Conservation (phyloP, 2,329 filamentous ascomycete species). For the Penicillium sp. region DNA sequence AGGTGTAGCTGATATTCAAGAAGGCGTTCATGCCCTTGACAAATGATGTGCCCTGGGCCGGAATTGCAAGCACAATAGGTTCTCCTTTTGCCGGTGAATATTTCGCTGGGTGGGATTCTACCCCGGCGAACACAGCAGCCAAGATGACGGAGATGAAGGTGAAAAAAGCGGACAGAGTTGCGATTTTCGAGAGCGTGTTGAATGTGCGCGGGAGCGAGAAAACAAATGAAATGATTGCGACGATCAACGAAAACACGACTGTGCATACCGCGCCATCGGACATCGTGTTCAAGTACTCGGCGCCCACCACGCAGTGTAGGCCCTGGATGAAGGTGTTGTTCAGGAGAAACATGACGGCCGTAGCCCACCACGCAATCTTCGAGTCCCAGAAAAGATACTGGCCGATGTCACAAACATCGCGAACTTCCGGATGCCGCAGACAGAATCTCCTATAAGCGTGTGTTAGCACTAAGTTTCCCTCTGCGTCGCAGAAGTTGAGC, state of each 20-base stretch:
- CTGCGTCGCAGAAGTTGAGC: constrained; percentile 2
- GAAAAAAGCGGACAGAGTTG: constrained; percentile 75
- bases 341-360: constrained; percentile 81
- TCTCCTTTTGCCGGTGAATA: constrained; percentile 60
- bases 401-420: constrained; percentile 92
- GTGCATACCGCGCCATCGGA: constrained; percentile 69
- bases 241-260: constrained; percentile 71
- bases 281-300: constrained; percentile 89
- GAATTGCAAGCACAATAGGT: constrained; percentile 65
- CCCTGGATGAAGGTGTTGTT: constrained; percentile 92
- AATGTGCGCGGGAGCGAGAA: constrained; percentile 85
- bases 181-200: constrained; percentile 71
- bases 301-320: constrained; percentile 77
- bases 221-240: constrained; percentile 70
- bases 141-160: constrained; percentile 86
- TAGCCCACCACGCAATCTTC: constrained; percentile 64
- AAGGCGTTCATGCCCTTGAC: constrained; percentile 81
- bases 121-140: constrained; percentile 74
- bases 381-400: constrained; percentile 89
- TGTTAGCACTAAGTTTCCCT: constrained; percentile 16
- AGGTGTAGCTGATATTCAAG: constrained; percentile 93
- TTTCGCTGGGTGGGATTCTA: constrained; percentile 68
- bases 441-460: constrained; percentile 71
- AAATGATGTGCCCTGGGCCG: constrained; percentile 69
- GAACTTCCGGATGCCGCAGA: constrained; percentile 80